phyloP scores from a whole-genome alignment of 495 filamentous ascomycete species.

The Aspergillus bridgeri region DNA sequence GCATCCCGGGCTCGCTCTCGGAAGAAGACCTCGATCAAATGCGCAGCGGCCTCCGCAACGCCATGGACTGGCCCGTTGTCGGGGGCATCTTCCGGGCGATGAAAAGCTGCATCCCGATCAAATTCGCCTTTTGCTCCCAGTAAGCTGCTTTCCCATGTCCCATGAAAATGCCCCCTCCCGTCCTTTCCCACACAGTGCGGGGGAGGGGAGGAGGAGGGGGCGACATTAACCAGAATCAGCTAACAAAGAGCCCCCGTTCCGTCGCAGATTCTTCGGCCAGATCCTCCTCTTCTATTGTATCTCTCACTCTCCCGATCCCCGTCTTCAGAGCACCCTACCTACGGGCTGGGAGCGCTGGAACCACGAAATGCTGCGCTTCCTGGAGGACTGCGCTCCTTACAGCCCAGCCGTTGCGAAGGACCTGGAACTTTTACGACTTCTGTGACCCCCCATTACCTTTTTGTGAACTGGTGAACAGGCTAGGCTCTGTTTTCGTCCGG shows the following conservation, averaged over 20 bases:
- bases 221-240: background rate
- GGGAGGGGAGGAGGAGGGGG: no score
- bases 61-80: conserved; percentile 46
- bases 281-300: conserved; percentile 47
- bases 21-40: conserved; percentile 47
- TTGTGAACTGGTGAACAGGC: no score
- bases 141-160: conserved; percentile 15
- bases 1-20: conserved; percentile 34
- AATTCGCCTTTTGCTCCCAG: conserved; percentile 49
- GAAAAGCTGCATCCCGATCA: conserved; percentile 48
- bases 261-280: conserved; percentile 44
- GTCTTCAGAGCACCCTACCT: conserved; percentile 36
- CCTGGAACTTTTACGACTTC: conserved; percentile 36
- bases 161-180: background rate
- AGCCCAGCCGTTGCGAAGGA: conserved; percentile 46
- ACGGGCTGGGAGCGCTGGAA: conserved; percentile 47
- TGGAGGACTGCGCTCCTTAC: conserved; percentile 39
- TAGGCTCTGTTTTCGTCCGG: no score
- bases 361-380: conserved; percentile 42
- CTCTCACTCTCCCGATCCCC: conserved; percentile 36
- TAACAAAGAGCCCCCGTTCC: background rate
- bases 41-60: conserved; percentile 38
- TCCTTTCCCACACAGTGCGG: background rate
- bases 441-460: conserved; percentile 16
- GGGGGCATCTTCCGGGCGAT: conserved; percentile 44